Evolutionary conservation across 805 yeast species (phyloP).

Genomic region (Schwanniomyces polymorphus): DNA sequence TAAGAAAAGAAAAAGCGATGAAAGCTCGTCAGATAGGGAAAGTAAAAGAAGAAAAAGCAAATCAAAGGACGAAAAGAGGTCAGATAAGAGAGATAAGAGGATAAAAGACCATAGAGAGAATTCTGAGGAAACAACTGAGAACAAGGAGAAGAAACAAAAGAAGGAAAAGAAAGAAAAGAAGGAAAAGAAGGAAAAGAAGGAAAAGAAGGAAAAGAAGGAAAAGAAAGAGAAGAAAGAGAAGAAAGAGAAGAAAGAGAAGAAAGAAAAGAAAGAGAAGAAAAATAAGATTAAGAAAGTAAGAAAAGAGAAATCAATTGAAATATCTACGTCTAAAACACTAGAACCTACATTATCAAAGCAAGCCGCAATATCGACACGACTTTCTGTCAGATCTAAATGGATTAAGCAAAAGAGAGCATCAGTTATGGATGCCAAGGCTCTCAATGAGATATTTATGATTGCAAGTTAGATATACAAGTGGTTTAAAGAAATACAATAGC

Average conservation of each 20-base stretch:
- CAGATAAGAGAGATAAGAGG: constrained; percentile 18
- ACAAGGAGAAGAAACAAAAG: no score
- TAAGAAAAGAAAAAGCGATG: constrained; percentile 9
- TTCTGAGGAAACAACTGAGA: constrained; percentile 17
- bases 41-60: background rate
- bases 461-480: constrained; percentile 33
- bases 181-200: constrained; percentile 20
- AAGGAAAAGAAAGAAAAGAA: constrained; percentile 22
- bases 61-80: constrained; percentile 13
- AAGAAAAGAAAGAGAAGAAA: constrained; percentile 17
- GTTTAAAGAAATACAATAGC: background rate
- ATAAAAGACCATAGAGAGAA: constrained; percentile 17
- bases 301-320: constrained; percentile 23
- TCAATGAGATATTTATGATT: constrained; percentile 92
- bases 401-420: constrained; percentile 90
- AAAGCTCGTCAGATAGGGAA: constrained; percentile 4
- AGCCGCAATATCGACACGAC: constrained; percentile 28
- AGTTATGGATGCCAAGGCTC: constrained; percentile 82
- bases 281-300: constrained; percentile 17
- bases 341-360: constrained; percentile 11
- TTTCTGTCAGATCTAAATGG: constrained; percentile 78
- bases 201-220: constrained; percentile 16
- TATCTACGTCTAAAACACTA: constrained; percentile 19
- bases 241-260: constrained; percentile 18
- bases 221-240: constrained; percentile 22